Percentiles rank a stretch among this genome's conserved stretches.
phyloP scores from a whole-genome alignment of 441 rosid genomes.

The Adansonia madagascariensis region DNA sequence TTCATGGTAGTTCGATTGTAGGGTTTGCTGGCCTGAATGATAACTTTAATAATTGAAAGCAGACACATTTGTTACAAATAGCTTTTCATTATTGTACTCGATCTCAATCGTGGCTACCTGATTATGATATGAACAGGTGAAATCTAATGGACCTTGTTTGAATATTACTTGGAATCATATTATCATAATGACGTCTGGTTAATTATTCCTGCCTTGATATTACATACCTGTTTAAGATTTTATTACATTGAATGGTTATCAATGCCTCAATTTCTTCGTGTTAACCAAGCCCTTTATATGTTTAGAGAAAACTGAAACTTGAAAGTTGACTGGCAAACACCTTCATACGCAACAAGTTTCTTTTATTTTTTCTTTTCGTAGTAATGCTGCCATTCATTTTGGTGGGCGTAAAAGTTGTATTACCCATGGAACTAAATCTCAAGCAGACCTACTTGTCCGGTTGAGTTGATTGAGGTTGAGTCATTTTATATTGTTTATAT shows the following conservation, averaged over 20 bases:
- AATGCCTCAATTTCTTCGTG: background rate
- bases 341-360: too few species aligned
- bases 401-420: too few species aligned
- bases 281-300: too few species aligned
- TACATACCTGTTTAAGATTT: background rate
- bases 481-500: too few species aligned
- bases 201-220: background rate
- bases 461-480: too few species aligned
- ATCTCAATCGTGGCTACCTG: too few species aligned
- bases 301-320: too few species aligned
- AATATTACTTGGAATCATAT: background rate
- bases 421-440: too few species aligned
- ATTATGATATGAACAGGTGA: background rate
- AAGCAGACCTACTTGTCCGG: too few species aligned
- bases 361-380: too few species aligned
- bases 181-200: background rate
- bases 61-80: background rate
- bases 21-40: background rate
- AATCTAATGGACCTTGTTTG: conserved; percentile 2
- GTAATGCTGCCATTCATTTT: too few species aligned
- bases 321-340: too few species aligned
- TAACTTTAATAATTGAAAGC: background rate
- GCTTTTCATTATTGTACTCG: background rate
- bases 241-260: background rate
- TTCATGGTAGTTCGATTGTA: background rate